Percentiles rank a stretch among this genome's conserved stretches.
Conservation (phyloP, 805 yeast species). For the Candida caryicola region DNA sequence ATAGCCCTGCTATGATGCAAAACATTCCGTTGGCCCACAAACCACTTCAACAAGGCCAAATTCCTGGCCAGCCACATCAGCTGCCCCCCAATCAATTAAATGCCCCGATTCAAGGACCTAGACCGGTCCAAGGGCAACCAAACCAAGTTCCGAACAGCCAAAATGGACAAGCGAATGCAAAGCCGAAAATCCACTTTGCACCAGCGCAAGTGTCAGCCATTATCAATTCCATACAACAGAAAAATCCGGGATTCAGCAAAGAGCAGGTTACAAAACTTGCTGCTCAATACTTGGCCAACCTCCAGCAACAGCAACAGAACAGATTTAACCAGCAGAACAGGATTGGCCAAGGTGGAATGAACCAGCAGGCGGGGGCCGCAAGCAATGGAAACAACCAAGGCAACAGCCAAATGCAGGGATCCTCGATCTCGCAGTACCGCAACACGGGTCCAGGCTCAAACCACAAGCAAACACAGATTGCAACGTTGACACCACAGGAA, state of each 20-base stretch:
- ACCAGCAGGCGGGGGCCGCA: conserved; percentile 14
- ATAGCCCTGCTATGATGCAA: conserved; percentile 4
- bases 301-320: conserved; percentile 52
- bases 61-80: conserved; percentile 1
- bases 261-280: conserved; percentile 67
- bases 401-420: conserved; percentile 2
- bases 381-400: conserved; percentile 14
- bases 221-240: conserved; percentile 60
- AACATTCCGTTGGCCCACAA: conserved; percentile 3
- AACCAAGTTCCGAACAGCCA: conserved; percentile 3
- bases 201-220: conserved; percentile 66
- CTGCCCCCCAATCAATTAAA: conserved; percentile 2
- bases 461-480: conserved; percentile 27
- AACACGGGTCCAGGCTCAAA: conserved; percentile 6
- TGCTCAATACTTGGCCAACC: conserved; percentile 57
- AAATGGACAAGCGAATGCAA: conserved; percentile 7
- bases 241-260: conserved; percentile 59
- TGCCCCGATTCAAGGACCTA: neutral
- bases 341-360: conserved; percentile 5
- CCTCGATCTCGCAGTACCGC: conserved; percentile 6
- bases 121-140: conserved; percentile 1
- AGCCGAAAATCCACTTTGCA: conserved; percentile 45
- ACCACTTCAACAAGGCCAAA: neutral
- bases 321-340: conserved; percentile 17
- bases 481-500: conserved; percentile 44